phyloP scores from a whole-genome alignment of 2,329 filamentous ascomycete species.

The Neopestalotiopsis sp. region DNA sequence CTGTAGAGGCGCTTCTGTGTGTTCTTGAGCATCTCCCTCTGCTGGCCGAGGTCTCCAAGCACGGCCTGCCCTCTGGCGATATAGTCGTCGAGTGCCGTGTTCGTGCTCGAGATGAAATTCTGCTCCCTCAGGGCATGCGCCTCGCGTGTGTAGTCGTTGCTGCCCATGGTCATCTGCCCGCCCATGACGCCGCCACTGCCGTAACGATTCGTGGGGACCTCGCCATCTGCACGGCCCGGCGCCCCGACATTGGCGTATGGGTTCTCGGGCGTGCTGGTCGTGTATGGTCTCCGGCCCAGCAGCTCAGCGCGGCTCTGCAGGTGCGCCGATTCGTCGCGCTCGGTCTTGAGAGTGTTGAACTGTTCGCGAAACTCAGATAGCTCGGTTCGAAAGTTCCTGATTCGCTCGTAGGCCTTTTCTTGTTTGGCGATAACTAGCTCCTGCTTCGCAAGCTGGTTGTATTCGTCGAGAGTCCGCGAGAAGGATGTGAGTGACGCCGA shows the following conservation, averaged over 20 bases:
- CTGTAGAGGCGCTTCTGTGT: constrained; percentile 91
- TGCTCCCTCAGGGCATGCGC: constrained; percentile 87
- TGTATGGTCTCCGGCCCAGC: constrained; percentile 82
- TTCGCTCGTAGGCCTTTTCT: constrained; percentile 84
- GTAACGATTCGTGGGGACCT: constrained; percentile 51
- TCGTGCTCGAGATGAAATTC: constrained; percentile 82
- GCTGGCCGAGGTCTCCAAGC: constrained; percentile 83
- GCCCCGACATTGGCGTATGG: constrained; percentile 74
- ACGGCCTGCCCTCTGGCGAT: constrained; percentile 90
- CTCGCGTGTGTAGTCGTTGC: constrained; percentile 74
- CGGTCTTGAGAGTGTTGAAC: constrained; percentile 78
- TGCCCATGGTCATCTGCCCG: constrained; percentile 52
- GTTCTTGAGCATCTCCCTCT: constrained; percentile 92
- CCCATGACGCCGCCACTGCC: constrained; percentile 35
- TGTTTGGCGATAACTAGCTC: constrained; percentile 92
- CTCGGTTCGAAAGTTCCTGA: constrained; percentile 85
- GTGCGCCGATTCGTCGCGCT: constrained; percentile 76
- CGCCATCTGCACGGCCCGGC: constrained; percentile 30
- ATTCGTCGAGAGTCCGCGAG: constrained; percentile 90
- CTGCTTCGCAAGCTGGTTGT: constrained; percentile 81
- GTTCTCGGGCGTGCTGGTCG: constrained; percentile 84
- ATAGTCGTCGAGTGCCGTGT: constrained; percentile 90
- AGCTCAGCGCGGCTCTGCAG: constrained; percentile 76
- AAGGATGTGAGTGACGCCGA: constrained; percentile 75
- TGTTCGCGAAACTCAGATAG: constrained; percentile 79